phyloP scores from a whole-genome alignment of 371 early-diverging fungal genomes.

The Haplosporangium sp. region DNA sequence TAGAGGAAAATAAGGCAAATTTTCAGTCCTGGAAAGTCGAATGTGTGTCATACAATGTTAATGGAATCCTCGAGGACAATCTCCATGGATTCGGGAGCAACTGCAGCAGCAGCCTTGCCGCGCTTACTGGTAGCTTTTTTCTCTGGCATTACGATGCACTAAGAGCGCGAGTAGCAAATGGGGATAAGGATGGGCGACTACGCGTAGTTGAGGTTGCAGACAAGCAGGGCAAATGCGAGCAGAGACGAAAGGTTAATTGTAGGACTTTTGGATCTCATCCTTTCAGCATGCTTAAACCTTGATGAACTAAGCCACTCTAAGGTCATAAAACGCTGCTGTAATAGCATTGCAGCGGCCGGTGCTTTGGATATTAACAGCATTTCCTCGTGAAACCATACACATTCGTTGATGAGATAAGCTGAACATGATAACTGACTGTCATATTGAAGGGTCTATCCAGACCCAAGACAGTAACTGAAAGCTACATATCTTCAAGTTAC shows the following conservation, averaged over 20 bases:
- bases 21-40: not conserved
- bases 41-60: slow-evolving; percentile 37
- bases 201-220: not conserved
- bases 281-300: slow-evolving; percentile 2
- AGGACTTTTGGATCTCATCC: slow-evolving; percentile 3
- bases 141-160: slow-evolving; percentile 33
- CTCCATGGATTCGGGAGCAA: slow-evolving; percentile 22
- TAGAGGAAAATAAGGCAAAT: not conserved
- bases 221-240: not conserved
- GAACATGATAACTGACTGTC: not conserved
- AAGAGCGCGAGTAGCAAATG: not conserved
- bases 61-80: slow-evolving; percentile 47
- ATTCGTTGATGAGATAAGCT: too few species aligned
- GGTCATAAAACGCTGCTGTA: not conserved
- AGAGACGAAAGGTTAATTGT: not conserved
- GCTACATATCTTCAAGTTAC: too few species aligned
- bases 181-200: slow-evolving; percentile 4
- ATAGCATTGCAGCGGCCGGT: too few species aligned
- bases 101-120: slow-evolving; percentile 28
- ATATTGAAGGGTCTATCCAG: too few species aligned
- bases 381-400: not conserved
- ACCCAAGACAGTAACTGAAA: too few species aligned
- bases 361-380: too few species aligned
- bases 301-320: slow-evolving; percentile 12
- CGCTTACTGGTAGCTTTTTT: slow-evolving; percentile 30